These are phyloP conservation scores for Pelargonium citronellum DNA, from an alignment of 441 rosid genomes.

Conservation along the genomic window DNA sequence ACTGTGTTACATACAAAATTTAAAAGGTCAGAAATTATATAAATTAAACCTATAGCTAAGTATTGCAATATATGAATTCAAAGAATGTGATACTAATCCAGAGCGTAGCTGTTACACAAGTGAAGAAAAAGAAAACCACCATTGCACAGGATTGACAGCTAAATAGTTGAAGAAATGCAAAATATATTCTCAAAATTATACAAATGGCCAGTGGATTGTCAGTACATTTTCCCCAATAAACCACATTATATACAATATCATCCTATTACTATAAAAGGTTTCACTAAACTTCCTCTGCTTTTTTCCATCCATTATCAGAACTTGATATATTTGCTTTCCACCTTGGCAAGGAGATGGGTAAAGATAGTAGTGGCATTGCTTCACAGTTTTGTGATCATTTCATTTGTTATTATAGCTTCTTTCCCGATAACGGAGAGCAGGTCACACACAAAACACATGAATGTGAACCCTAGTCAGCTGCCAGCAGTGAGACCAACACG, in stretches of 20 bases:
- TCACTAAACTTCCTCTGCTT: background rate
- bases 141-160: background rate
- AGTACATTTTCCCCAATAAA: background rate
- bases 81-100: background rate
- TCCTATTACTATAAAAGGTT: background rate
- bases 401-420: background rate
- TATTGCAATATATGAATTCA: background rate
- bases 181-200: background rate
- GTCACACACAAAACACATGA: too few relatives aligned
- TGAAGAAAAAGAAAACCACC: background rate
- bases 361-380: background rate
- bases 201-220: background rate
- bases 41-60: background rate
- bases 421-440: background rate
- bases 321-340: background rate
- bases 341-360: background rate
- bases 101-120: background rate
- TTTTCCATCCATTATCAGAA: background rate
- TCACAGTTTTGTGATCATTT: background rate
- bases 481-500: background rate
- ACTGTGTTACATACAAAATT: conserved; percentile 34
- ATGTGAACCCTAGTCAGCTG: too few relatives aligned
- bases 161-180: background rate
- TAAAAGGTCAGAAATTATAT: conserved; percentile 6
- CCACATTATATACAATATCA: background rate